Percentiles rank a stretch among this genome's conserved stretches.
These are phyloP conservation scores for Pestalotiopsis sp. DNA, from an alignment of 2,329 filamentous ascomycete genomes.

Conservation along the genomic window DNA sequence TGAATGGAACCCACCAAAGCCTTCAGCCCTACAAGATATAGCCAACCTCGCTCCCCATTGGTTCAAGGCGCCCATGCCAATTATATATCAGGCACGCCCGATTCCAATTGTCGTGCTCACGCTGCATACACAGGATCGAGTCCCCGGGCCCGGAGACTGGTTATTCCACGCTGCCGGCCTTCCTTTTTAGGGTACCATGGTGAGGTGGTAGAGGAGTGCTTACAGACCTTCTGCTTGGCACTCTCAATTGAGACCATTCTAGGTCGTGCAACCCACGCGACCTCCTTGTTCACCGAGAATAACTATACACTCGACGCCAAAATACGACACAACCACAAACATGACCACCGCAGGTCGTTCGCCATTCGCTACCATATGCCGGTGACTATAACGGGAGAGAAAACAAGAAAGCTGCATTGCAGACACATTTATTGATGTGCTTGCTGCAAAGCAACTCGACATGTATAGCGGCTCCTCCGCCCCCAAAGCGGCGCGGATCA, in stretches of 20 bases:
- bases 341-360: neutral
- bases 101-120: neutral
- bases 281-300: neutral
- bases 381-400: neutral
- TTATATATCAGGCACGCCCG: neutral
- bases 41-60: neutral
- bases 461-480: neutral
- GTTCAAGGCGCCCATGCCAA: neutral
- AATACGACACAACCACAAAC: too few species aligned
- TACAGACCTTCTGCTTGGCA: too few species aligned
- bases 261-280: neutral
- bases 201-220: too few species aligned
- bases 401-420: neutral
- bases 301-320: neutral
- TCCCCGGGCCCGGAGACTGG: neutral
- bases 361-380: neutral
- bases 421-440: neutral
- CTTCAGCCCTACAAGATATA: neutral
- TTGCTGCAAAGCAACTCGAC: neutral
- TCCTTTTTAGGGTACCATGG: neutral
- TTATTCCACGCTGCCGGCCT: neutral
- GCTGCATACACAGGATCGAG: neutral
- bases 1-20: neutral
- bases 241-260: too few species aligned
- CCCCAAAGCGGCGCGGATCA: neutral